Conservation (phyloP, 2,329 filamentous ascomycete species). For the Colletotrichum siamense region DNA sequence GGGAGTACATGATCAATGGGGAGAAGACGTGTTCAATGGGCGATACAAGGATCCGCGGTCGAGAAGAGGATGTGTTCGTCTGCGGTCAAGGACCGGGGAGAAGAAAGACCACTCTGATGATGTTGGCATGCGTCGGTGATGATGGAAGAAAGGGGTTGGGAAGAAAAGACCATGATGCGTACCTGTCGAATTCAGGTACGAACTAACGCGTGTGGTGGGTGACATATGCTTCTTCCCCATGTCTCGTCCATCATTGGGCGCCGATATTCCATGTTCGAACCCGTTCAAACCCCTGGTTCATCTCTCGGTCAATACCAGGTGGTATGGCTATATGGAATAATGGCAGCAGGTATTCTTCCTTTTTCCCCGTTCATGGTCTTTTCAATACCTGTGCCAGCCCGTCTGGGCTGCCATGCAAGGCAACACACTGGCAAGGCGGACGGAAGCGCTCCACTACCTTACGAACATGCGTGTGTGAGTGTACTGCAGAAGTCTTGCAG, state of each 20-base stretch:
- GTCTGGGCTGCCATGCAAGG: not conserved
- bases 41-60: not conserved
- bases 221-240: not conserved
- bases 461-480: not conserved
- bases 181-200: slow-evolving; percentile 6
- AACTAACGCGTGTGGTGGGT: not conserved
- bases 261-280: not conserved
- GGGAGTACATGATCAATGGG: not conserved
- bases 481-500: slow-evolving; percentile 10
- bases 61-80: not conserved
- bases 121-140: not conserved
- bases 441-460: slow-evolving; percentile 3
- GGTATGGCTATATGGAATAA: not conserved
- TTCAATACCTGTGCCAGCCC: not conserved
- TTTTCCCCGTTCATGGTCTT: not conserved
- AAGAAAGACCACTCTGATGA: not conserved
- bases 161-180: not conserved
- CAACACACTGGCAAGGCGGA: not conserved
- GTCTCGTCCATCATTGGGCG: not conserved
- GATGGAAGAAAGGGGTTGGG: not conserved
- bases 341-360: not conserved
- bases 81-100: not conserved
- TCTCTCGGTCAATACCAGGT: not conserved
- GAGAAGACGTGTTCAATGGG: not conserved
- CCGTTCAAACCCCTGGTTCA: not conserved